Conservation (phyloP, 2,329 filamentous ascomycete species). For the Scleromitrula shiraiana region DNA sequence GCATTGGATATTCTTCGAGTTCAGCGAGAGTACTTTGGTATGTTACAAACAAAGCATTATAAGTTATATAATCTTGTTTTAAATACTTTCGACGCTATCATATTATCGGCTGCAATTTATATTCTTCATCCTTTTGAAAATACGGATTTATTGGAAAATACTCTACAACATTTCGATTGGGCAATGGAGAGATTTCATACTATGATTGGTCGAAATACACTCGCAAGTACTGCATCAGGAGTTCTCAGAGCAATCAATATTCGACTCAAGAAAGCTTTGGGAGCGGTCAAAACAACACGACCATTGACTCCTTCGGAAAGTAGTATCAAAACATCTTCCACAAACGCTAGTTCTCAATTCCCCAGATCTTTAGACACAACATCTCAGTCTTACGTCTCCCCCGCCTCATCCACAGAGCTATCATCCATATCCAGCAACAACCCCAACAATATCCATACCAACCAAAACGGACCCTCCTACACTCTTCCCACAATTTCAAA, state of each 20-base stretch:
- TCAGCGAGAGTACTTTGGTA: constrained; percentile 43
- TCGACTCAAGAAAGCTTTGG: constrained; percentile 41
- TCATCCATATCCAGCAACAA: constrained; percentile 1
- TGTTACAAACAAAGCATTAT: constrained; percentile 43
- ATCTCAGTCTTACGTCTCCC: constrained; percentile 2
- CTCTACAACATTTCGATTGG: constrained; percentile 51
- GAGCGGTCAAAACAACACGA: constrained; percentile 2
- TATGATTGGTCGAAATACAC: constrained; percentile 45
- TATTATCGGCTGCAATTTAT: constrained; percentile 52
- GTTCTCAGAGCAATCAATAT: constrained; percentile 48
- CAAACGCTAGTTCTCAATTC: constrained; percentile 4
- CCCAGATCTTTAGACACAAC: neutral
- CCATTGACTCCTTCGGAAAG: constrained; percentile 2
- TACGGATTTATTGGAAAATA: constrained; percentile 37
- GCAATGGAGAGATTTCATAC: constrained; percentile 49
- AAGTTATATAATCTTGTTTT: constrained; percentile 50
- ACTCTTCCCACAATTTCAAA: constrained; percentile 25
- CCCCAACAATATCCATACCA: constrained; percentile 1
- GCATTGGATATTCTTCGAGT: constrained; percentile 47
- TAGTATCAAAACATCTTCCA: constrained; percentile 11
- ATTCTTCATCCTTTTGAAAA: constrained; percentile 53
- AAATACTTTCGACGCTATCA: constrained; percentile 55
- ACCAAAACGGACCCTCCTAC: too few species aligned
- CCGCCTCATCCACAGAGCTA: constrained; percentile 5
- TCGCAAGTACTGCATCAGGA: constrained; percentile 46